These are phyloP conservation scores for Fonsecaea nubica DNA, from an alignment of 2,329 filamentous ascomycete genomes.

Conservation along the genomic window DNA sequence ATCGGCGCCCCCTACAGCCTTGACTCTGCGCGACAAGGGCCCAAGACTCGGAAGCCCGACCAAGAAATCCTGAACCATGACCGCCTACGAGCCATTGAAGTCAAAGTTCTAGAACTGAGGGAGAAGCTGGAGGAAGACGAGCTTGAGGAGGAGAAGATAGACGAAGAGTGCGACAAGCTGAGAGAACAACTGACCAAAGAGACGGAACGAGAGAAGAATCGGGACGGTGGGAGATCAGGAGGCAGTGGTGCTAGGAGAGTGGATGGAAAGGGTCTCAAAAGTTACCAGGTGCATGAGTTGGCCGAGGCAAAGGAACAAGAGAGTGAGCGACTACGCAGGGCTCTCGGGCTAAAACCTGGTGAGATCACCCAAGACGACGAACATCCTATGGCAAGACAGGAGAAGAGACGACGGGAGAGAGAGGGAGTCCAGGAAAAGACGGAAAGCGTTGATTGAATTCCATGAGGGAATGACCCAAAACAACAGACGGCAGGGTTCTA, in stretches of 20 bases:
- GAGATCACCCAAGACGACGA: slow-evolving; percentile 46
- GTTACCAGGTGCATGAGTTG: slow-evolving; percentile 94
- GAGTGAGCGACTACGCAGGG: slow-evolving; percentile 83
- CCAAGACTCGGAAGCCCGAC: slow-evolving; percentile 79
- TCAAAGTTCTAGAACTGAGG: slow-evolving; percentile 88
- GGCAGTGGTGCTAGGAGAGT: slow-evolving; percentile 43
- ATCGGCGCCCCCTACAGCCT: slow-evolving; percentile 71
- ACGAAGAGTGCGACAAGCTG: slow-evolving; percentile 72
- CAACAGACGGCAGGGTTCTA: neutral
- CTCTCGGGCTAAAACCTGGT: slow-evolving; percentile 83
- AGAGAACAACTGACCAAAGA: slow-evolving; percentile 68
- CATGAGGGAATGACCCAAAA: neutral
- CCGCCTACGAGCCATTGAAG: slow-evolving; percentile 85
- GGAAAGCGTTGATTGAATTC: slow-evolving; percentile 46
- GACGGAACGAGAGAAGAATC: slow-evolving; percentile 52
- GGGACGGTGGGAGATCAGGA: slow-evolving; percentile 39
- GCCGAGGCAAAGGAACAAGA: slow-evolving; percentile 96
- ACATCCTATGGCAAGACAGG: slow-evolving; percentile 55
- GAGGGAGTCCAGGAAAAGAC: slow-evolving; percentile 43
- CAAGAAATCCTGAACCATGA: slow-evolving; percentile 94
- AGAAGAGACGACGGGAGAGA: slow-evolving; percentile 49
- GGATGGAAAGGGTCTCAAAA: slow-evolving; percentile 70
- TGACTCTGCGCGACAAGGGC: slow-evolving; percentile 41
- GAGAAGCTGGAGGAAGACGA: slow-evolving; percentile 89
- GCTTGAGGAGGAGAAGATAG: slow-evolving; percentile 85